Evolutionary conservation across 2,329 filamentous ascomycete genomes (phyloP), one percentile per base, ranked within the genome.

Genomic region (Ophiocordyceps sinensis): DNA sequence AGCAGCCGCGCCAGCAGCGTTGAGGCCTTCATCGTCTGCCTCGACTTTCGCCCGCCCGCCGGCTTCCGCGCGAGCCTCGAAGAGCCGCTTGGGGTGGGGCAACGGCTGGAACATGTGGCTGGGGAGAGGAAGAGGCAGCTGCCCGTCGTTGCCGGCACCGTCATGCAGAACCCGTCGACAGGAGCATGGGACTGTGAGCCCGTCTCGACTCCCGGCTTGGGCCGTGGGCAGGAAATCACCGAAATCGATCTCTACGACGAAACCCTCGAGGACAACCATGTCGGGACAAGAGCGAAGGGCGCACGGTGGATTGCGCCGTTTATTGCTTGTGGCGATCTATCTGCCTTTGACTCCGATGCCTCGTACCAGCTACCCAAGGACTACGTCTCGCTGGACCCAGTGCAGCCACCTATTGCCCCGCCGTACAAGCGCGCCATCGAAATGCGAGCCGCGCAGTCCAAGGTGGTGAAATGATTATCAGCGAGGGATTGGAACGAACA

Each of bases 1-100:
- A 94, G 86, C 47, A 94, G 86, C 54, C 75, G 91, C n/a, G 91
- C 89, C 2, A 96, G 89, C 61, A 94, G 87, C 61, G 79, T 98
- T 17, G 91, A 98, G 60, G 89, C 91, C 0, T 98, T 98, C 51
- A 85, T 98, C 37, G 89, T 98, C 14, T 95, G 91, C 58, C 74
- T 93, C 51, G 85, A 87, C 45, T 98, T 96, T 57, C 70, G 73
- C 19, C 88, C 86, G 4, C 88, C 89, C 0, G 63, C 68, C 13
- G 83, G 82, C 1, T 91, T 87, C 63, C 73, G 72, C 37, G 78
- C 84, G 4, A 87, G 79, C 52, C 64, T 91, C 4, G 81, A 87
- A 51, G 77, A 80, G 51, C 84, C 84, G 2, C 64, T 91, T 1
- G 83, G 82, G 1, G 72, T 80, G 9, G 76, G 79, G 0, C 65